phyloP scores from a whole-genome alignment of 257 asterid genomes.

The Lycium barbarum region DNA sequence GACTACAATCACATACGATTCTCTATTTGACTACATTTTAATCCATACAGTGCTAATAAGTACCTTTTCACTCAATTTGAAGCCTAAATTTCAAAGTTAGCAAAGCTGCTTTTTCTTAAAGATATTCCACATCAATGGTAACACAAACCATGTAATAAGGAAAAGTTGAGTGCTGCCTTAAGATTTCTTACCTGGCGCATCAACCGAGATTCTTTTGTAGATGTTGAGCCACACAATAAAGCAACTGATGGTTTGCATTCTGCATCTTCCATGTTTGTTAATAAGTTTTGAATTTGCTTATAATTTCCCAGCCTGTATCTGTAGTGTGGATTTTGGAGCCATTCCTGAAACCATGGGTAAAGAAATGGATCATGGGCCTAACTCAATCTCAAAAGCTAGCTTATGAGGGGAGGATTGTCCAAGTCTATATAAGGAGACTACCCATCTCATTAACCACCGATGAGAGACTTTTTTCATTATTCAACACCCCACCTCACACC shows the following conservation, averaged over 20 bases:
- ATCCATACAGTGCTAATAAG: background rate
- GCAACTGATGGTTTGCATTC: constrained; percentile 72
- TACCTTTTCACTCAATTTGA: constrained; percentile 5
- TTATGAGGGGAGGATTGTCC: no score
- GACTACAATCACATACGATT: background rate
- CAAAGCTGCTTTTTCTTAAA: constrained; percentile 20
- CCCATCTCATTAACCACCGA: no score
- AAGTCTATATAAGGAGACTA: no score
- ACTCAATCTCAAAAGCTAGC: no score
- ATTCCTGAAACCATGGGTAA: no score
- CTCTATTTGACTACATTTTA: constrained; percentile 15
- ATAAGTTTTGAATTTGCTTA: constrained; percentile 72
- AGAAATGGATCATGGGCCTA: no score
- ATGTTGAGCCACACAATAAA: constrained; percentile 87
- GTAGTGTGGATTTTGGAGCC: no score
- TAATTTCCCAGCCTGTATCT: constrained; percentile 39
- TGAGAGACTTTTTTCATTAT: no score
- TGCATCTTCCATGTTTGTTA: constrained; percentile 59
- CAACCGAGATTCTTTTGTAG: constrained; percentile 67
- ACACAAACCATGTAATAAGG: background rate
- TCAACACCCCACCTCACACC: no score
- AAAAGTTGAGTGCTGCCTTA: background rate
- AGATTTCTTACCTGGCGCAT: constrained; percentile 64
- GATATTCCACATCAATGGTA: constrained; percentile 20
- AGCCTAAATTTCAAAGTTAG: background rate